Percentiles rank a stretch among this genome's conserved stretches.
Conservation (phyloP, 495 filamentous ascomycete species). For the Podospora comata region DNA sequence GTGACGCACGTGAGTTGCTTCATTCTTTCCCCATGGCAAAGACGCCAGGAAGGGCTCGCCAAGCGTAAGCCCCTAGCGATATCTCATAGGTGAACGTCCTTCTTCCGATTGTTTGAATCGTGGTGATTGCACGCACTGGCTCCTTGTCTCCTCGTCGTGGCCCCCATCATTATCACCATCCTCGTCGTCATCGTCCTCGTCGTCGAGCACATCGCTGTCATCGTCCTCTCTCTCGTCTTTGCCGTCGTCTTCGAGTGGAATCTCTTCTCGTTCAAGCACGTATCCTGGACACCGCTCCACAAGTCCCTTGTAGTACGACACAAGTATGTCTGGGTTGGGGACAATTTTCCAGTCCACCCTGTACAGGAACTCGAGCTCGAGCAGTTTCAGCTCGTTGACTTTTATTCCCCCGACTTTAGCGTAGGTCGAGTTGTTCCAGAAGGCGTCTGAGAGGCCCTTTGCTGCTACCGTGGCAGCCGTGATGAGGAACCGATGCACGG, state of each 20-base stretch:
- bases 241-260: constrained; percentile 11
- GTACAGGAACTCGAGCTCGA: constrained; percentile 93
- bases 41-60: background rate
- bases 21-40: background rate
- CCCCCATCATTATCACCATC: constrained; percentile 18
- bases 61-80: background rate
- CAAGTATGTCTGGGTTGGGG: constrained; percentile 85
- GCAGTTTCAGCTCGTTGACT: constrained; percentile 78
- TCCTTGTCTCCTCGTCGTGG: background rate
- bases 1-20: background rate
- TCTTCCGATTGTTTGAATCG: background rate
- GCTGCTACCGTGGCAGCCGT: constrained; percentile 91
- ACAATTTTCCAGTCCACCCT: constrained; percentile 95
- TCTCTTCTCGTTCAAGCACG: constrained; percentile 36
- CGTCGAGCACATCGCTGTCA: constrained; percentile 23
- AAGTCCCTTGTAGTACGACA: constrained; percentile 86
- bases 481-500: constrained; percentile 95
- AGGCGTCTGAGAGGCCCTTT: constrained; percentile 92
- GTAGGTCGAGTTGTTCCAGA: constrained; percentile 97
- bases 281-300: constrained; percentile 58
- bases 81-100: background rate
- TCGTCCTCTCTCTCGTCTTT: constrained; percentile 23
- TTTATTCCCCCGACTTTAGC: constrained; percentile 89
- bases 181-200: constrained; percentile 27
- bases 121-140: background rate